Evolutionary conservation across 805 yeast genomes (phyloP), one percentile per base, ranked within the genome.

Genomic region (Candida nonsorbophila): DNA sequence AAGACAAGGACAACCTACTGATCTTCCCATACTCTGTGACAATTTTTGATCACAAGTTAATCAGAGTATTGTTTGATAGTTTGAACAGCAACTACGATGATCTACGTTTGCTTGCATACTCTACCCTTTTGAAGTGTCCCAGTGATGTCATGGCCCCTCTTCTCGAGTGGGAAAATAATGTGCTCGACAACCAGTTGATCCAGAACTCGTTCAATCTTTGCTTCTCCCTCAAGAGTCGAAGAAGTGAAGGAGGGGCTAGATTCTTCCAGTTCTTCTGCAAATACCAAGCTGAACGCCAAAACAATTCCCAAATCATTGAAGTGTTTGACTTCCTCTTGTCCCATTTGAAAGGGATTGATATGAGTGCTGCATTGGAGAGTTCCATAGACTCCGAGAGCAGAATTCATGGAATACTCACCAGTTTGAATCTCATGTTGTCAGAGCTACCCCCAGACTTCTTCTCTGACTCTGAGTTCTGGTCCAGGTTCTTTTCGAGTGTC

Each of bases 231-330:
- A 68, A 60, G 26, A 76, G 80, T 21, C 74, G 87, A 30, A 74
- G 68, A 34, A 79, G 84, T 25, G 96, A 87, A 35, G 79, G 84
- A 14, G 95, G 88, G 6, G 87, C 95, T 0, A 70, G 77, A 22
- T 59, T 79, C 10, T 57, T 82, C 16, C 74, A 72, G 44, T 68
- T 77, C 45, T 36, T 79, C 12, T 65, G 66, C 27, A 39, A 42
- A 33, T 44, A n/a, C n/a, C n/a, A n/a, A n/a, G n/a, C n/a, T n/a
- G n/a, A n/a, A n/a, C n/a, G n/a, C n/a, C n/a, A n/a, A n/a, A n/a
- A n/a, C n/a, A n/a, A n/a, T n/a, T n/a, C n/a, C n/a, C n/a, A n/a
- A n/a, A n/a, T n/a, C n/a, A n/a, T n/a, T n/a, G n/a, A n/a, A n/a
- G n/a, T n/a, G n/a, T n/a, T n/a, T n/a, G n/a, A n/a, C n/a, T n/a